These are phyloP conservation scores for Podila epigama DNA, from an alignment of 192 early-diverging fungal genomes.

Conservation along the genomic window DNA sequence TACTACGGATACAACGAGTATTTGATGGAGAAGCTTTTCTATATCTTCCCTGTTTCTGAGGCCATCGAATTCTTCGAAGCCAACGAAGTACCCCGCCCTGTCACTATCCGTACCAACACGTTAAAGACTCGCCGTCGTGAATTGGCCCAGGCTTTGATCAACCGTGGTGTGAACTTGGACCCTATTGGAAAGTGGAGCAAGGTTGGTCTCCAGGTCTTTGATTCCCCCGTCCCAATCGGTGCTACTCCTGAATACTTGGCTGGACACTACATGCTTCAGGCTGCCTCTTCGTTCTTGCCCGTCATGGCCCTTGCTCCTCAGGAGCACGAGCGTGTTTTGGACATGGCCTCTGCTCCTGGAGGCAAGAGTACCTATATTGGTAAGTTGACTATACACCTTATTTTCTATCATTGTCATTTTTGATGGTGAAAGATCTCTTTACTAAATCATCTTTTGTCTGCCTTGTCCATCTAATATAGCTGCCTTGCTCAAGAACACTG, in stretches of 20 bases:
- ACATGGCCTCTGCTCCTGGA: constrained; percentile 98
- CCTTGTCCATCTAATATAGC: constrained; percentile 41
- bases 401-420: too few species aligned
- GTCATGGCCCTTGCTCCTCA: constrained; percentile 96
- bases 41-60: constrained; percentile 90
- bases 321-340: constrained; percentile 92
- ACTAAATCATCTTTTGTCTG: neutral
- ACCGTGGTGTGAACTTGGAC: constrained; percentile 97
- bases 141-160: constrained; percentile 92
- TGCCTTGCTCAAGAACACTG: constrained; percentile 97
- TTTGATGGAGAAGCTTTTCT: constrained; percentile 89
- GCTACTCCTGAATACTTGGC: constrained; percentile 99
- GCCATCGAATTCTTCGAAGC: constrained; percentile 99
- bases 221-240: constrained; percentile 91
- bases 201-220: constrained; percentile 95
- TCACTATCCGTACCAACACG: constrained; percentile 97
- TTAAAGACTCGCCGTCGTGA: constrained; percentile 93
- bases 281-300: constrained; percentile 97
- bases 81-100: constrained; percentile 95
- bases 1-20: constrained; percentile 98
- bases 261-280: constrained; percentile 99
- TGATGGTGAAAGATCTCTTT: too few species aligned
- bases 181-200: constrained; percentile 99
- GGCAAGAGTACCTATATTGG: constrained; percentile 96
- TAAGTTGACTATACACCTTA: constrained; percentile 13